phyloP scores from a whole-genome alignment of 2,329 filamentous ascomycete species.

The Claviceps purpurea region DNA sequence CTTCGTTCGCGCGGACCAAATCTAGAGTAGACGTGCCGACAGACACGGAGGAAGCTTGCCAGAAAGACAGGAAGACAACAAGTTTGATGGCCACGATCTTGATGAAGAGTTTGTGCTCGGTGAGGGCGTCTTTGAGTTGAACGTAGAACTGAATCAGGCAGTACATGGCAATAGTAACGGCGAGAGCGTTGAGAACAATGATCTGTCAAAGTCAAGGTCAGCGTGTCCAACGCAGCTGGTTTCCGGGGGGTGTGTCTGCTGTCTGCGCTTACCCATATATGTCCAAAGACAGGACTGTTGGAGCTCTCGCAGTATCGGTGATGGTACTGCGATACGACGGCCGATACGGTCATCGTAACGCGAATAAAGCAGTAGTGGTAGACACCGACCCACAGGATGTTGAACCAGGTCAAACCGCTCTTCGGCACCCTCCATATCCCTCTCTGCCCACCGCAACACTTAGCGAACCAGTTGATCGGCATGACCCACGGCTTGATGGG shows the following conservation, averaged over 20 bases:
- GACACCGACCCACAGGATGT: constrained; percentile 68
- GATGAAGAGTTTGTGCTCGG: constrained; percentile 57
- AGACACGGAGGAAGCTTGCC: constrained; percentile 51
- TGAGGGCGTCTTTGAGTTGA: constrained; percentile 56
- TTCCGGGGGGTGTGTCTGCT: background rate
- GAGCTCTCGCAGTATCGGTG: constrained; percentile 67
- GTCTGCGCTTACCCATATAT: constrained; percentile 55
- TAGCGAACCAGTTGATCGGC: constrained; percentile 58
- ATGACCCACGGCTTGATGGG: constrained; percentile 60
- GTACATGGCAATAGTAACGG: constrained; percentile 77
- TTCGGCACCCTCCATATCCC: constrained; percentile 61
- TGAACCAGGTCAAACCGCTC: constrained; percentile 83
- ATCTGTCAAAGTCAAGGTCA: constrained; percentile 26
- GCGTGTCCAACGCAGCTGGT: background rate
- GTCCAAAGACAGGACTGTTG: constrained; percentile 63
- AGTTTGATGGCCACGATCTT: constrained; percentile 82
- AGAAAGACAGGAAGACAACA: constrained; percentile 84
- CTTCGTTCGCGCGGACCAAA: constrained; percentile 45
- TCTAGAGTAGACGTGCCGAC: constrained; percentile 44
- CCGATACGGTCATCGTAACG: constrained; percentile 65
- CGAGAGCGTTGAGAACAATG: constrained; percentile 53
- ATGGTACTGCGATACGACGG: constrained; percentile 58
- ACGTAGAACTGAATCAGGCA: constrained; percentile 79
- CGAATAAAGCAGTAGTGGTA: constrained; percentile 81
- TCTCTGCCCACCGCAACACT: constrained; percentile 54